Evolutionary conservation across 805 yeast genomes (phyloP), one percentile per base, ranked within the genome.

Genomic region (Yarrowia sp.): DNA sequence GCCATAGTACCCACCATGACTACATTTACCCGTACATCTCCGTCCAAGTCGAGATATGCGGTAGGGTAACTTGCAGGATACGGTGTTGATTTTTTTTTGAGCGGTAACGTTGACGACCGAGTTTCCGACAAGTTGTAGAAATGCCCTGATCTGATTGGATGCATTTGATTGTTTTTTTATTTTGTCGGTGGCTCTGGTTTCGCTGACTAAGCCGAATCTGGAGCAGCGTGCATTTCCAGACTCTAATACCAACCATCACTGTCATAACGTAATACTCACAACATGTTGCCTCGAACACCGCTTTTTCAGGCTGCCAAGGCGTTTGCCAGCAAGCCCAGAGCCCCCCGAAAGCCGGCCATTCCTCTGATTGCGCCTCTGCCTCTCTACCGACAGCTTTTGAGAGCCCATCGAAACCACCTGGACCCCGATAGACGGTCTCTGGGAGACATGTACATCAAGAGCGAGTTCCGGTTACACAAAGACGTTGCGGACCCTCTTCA

Each of bases 361-460:
- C 66, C 64, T 3, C 77, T 95, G 30, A 74, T 92, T 11, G 97
- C 97, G 7, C 99, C 99, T 1, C 75, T 92, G 24, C 80, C 81
- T 40, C 82, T 95, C 35, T 95, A 90, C 77, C 80, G 90, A 64
- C 82, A 87, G n/a, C 85, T 95, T 41, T 79, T 95, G 64, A 80
- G 98, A 64, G 92, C 96, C 0, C 98, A 95, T 76, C 76, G 79
- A 68, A 79, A 74, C 51, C 71, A 71, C 19, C 80, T 95, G n/a
- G 90, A 92, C 0, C 75, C 77, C 3, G 85, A 85, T 56, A 88
- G 88, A 67, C 81, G 96, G 66, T 82, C 85, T 62, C 80, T 95
- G 22, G 99, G 99, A 4, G 97, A 95, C 75, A 81, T 85, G 69
- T 95, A 95, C 74, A 97, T 93, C 61, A 89, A 86, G 73, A 83